A percentile compares a stretch with the other conserved stretches of the same genome.
Evolutionary conservation across 176 grass and related monocot species (phyloP).

Genomic region (Rhynchospora tenuis): DNA sequence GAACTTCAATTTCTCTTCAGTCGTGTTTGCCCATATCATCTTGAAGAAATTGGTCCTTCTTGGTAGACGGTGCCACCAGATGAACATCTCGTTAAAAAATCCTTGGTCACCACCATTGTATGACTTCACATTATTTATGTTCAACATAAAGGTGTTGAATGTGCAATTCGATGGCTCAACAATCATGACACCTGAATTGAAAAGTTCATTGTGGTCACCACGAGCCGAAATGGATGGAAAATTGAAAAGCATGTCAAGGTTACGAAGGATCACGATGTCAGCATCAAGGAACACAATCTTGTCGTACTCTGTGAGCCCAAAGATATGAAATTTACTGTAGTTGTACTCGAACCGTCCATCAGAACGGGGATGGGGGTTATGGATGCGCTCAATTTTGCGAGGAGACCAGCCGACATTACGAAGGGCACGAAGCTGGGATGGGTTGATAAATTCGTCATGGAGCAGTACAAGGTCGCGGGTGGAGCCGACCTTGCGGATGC

Average conservation of each 20-base stretch:
- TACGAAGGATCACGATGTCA: constrained; percentile 81
- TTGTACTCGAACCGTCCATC: constrained; percentile 89
- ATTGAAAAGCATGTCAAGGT: constrained; percentile 60
- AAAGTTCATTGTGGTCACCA: constrained; percentile 49
- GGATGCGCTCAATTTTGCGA: constrained; percentile 57
- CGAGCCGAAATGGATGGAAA: constrained; percentile 70
- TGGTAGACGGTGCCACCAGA: constrained; percentile 91
- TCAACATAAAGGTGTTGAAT: constrained; percentile 43
- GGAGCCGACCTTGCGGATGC: constrained; percentile 16
- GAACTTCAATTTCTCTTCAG: constrained; percentile 42
- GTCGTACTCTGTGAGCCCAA: constrained; percentile 76
- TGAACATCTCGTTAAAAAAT: constrained; percentile 90
- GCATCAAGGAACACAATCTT: constrained; percentile 82
- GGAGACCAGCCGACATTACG: constrained; percentile 43
- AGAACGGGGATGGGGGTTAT: constrained; percentile 54
- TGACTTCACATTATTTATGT: constrained; percentile 36
- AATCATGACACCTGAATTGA: constrained; percentile 91
- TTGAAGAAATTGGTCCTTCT: constrained; percentile 77
- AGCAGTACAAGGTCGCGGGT: constrained; percentile 22
- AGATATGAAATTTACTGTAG: constrained; percentile 94
- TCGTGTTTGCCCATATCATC: constrained; percentile 63
- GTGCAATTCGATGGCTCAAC: constrained; percentile 83
- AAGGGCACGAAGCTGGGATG: constrained; percentile 37
- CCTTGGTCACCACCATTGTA: constrained; percentile 98
- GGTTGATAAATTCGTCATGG: constrained; percentile 31